Conservation (phyloP, 1,284 basidiomycete genomes). For the Puccinia horiana region DNA sequence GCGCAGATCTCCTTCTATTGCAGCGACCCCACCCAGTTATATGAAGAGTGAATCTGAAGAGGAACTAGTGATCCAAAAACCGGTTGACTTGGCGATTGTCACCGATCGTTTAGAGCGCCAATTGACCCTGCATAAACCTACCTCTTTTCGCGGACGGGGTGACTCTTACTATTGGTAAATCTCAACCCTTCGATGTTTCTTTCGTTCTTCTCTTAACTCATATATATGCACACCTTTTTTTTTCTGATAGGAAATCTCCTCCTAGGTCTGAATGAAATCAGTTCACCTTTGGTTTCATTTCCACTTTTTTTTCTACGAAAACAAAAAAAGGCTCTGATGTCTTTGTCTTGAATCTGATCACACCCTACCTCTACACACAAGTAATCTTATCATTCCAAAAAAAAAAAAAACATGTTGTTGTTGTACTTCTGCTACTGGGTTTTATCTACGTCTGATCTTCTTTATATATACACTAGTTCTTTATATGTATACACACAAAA, state of each 20-base stretch:
- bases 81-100: background rate
- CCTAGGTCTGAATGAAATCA: background rate
- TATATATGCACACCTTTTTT: background rate
- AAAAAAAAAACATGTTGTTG: no score
- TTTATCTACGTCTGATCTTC: no score
- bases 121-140: background rate
- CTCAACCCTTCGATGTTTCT: background rate
- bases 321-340: no score
- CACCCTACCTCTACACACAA: no score
- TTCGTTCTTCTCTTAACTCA: background rate
- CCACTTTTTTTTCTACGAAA: no score
- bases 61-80: background rate
- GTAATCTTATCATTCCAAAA: no score
- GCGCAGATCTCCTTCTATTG: constrained; percentile 16
- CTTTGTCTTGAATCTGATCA: no score
- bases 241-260: background rate
- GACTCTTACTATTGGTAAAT: constrained; percentile 36
- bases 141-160: background rate
- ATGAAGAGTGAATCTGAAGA: background rate
- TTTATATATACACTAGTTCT: no score
- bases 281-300: no score
- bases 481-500: no score
- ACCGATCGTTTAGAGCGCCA: constrained; percentile 18
- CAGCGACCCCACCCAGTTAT: background rate
- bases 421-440: no score